Percentiles rank a stretch among this genome's conserved stretches.
Conservation (phyloP, 129 eudicot genomes). For the Flaveria robusta region DNA sequence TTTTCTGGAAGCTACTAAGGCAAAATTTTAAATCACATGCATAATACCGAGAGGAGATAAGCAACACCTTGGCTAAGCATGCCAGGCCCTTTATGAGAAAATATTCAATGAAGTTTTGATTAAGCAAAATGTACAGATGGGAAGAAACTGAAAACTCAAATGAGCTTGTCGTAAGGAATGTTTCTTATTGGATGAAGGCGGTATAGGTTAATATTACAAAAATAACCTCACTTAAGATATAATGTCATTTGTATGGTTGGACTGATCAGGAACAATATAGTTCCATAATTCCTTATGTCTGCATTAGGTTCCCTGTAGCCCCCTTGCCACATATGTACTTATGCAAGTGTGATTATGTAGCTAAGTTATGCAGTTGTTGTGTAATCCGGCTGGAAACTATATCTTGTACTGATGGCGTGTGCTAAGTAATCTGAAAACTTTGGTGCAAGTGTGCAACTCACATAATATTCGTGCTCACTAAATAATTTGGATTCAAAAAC, state of each 20-base stretch:
- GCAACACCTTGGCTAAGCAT: neutral
- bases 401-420: conserved; percentile 16
- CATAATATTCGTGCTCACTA: neutral
- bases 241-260: conserved; percentile 5
- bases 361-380: conserved; percentile 13
- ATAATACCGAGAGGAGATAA: neutral
- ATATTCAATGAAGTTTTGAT: neutral
- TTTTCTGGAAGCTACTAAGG: conserved; percentile 6
- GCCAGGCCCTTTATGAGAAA: neutral
- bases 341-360: neutral
- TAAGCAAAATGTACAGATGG: neutral
- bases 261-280: neutral
- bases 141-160: conserved; percentile 3
- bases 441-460: neutral
- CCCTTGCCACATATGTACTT: neutral
- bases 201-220: neutral
- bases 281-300: neutral
- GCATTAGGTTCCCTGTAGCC: neutral
- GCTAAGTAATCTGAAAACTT: conserved; percentile 3
- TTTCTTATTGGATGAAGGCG: neutral
- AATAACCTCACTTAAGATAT: neutral
- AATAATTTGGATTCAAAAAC: neutral
- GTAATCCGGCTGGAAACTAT: conserved; percentile 1
- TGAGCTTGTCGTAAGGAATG: neutral
- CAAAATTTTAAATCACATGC: neutral